Evolutionary conservation across 805 yeast species (phyloP).

Genomic region (Citeromyces matritensis): DNA sequence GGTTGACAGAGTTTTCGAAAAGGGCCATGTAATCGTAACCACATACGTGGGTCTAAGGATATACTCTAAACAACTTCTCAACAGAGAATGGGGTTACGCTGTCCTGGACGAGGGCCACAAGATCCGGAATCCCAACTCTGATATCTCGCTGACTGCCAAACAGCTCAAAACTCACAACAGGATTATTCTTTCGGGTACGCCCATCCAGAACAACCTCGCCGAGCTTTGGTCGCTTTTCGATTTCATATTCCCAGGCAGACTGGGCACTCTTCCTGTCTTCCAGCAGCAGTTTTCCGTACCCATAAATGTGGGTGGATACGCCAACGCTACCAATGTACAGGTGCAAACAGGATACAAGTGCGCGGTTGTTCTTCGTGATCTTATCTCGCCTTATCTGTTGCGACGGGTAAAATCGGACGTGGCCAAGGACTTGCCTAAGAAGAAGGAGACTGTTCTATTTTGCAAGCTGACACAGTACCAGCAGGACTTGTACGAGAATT

Average conservation of each 20-base stretch:
- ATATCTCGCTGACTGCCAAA: slow-evolving; percentile 73
- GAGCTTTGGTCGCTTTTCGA: slow-evolving; percentile 95
- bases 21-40: slow-evolving; percentile 80
- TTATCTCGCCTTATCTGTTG: slow-evolving; percentile 79
- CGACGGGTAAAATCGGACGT: slow-evolving; percentile 87
- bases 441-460: slow-evolving; percentile 86
- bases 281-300: slow-evolving; percentile 88
- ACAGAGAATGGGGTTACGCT: slow-evolving; percentile 75
- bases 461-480: slow-evolving; percentile 75
- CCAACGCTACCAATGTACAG: slow-evolving; percentile 90
- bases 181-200: slow-evolving; percentile 86
- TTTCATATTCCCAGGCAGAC: slow-evolving; percentile 84
- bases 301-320: slow-evolving; percentile 94
- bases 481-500: slow-evolving; percentile 56
- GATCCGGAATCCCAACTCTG: slow-evolving; percentile 88
- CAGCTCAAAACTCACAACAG: slow-evolving; percentile 75
- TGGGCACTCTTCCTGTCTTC: slow-evolving; percentile 91
- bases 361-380: slow-evolving; percentile 78
- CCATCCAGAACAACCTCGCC: slow-evolving; percentile 83
- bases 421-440: slow-evolving; percentile 86
- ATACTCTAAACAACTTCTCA: slow-evolving; percentile 35
- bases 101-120: slow-evolving; percentile 95
- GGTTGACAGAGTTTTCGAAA: slow-evolving; percentile 38
- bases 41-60: slow-evolving; percentile 53
- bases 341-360: slow-evolving; percentile 95